phyloP scores from a whole-genome alignment of 1,284 basidiomycete species.

The Cronartium ribicola region DNA sequence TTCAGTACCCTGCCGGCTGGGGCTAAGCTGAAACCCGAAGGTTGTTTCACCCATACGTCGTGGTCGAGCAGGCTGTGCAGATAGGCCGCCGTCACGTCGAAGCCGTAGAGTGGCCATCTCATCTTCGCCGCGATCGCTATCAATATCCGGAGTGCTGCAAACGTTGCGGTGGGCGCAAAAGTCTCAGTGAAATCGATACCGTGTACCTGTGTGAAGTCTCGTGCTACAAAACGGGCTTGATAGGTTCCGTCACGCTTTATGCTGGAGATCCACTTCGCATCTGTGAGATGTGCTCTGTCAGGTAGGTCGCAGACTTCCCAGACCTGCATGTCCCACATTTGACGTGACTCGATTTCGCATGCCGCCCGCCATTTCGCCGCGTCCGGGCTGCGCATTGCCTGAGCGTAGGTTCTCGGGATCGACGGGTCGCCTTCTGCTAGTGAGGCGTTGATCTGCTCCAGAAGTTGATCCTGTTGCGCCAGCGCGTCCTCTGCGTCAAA shows the following conservation, averaged over 20 bases:
- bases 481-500: not conserved
- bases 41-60: slow-evolving; percentile 15
- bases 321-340: not conserved
- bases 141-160: not conserved
- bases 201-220: not conserved
- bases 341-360: not conserved
- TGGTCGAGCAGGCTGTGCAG: slow-evolving; percentile 7
- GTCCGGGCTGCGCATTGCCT: slow-evolving; percentile 12
- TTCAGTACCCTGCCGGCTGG: not conserved
- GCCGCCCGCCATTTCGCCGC: not conserved
- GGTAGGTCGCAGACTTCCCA: not conserved
- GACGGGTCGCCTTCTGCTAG: not conserved
- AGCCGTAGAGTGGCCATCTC: slow-evolving; percentile 2
- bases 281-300: not conserved
- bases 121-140: not conserved
- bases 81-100: slow-evolving; percentile 22
- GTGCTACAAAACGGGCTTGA: slow-evolving; percentile 1
- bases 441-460: not conserved
- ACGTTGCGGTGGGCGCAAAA: slow-evolving; percentile 14
- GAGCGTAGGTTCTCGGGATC: not conserved
- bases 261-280: slow-evolving; percentile 8
- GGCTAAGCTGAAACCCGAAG: not conserved
- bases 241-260: not conserved
- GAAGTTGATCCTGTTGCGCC: not conserved
- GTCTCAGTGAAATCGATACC: slow-evolving; percentile 7